Evolutionary conservation across 768 basidiomycete genomes (phyloP).

Genomic region (Phaeolepiota aurea): DNA sequence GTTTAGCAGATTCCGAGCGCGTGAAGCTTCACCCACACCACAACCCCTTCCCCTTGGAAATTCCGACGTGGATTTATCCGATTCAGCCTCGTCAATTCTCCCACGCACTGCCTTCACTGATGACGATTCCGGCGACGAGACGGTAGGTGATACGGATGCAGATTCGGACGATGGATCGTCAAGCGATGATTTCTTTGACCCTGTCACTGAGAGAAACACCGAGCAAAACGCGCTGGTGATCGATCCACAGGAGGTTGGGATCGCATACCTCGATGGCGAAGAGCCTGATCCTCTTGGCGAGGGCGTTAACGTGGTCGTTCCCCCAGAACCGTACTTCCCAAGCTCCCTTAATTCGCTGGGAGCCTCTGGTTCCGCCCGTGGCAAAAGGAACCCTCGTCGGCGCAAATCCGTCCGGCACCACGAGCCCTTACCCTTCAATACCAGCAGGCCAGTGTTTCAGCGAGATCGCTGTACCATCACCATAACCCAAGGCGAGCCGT

Average conservation of each 20-base stretch:
- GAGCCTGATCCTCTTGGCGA: constrained; percentile 85
- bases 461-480: constrained; percentile 90
- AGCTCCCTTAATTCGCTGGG: constrained; percentile 48
- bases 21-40: constrained; percentile 48
- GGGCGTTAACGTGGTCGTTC: constrained; percentile 83
- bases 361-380: constrained; percentile 20
- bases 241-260: constrained; percentile 13
- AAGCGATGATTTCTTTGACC: constrained; percentile 62
- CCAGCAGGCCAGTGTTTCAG: constrained; percentile 78
- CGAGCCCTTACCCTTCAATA: constrained; percentile 58
- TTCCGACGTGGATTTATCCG: constrained; percentile 55
- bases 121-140: constrained; percentile 62
- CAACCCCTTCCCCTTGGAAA: constrained; percentile 49
- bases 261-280: constrained; percentile 40
- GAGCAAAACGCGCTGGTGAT: constrained; percentile 64
- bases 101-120: constrained; percentile 59
- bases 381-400: constrained; percentile 38
- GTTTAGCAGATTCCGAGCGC: constrained; percentile 56
- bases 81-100: constrained; percentile 43
- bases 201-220: constrained; percentile 81
- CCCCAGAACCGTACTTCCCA: constrained; percentile 78
- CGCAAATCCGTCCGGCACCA: constrained; percentile 55
- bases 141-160: constrained; percentile 37
- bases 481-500: constrained; percentile 80
- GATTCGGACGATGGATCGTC: constrained; percentile 54